These are phyloP conservation scores for Pulveroboletus ravenelii DNA, from an alignment of 768 basidiomycete species.

Conservation along the genomic window DNA sequence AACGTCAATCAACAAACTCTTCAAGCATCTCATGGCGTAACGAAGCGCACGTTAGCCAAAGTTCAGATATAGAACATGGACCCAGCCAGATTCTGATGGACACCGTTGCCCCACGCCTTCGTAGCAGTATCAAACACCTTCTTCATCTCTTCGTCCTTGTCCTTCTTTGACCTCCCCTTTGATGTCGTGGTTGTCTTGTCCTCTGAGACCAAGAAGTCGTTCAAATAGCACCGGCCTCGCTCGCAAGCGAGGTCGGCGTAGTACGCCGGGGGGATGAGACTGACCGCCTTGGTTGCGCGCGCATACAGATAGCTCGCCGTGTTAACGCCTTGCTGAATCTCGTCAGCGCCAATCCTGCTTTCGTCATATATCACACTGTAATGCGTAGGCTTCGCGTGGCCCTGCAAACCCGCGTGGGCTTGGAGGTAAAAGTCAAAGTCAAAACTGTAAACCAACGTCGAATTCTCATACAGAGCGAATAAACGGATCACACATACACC, in stretches of 20 bases:
- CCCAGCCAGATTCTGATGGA: conserved; percentile 52
- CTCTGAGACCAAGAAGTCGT: conserved; percentile 58
- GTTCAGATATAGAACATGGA: conserved; percentile 74
- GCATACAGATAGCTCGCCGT: conserved; percentile 71
- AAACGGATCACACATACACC: conserved; percentile 38
- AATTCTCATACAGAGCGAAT: neutral
- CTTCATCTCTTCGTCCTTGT: conserved; percentile 27
- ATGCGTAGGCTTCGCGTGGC: conserved; percentile 67
- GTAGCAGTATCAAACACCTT: conserved; percentile 19
- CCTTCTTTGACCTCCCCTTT: conserved; percentile 29
- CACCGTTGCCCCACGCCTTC: conserved; percentile 49
- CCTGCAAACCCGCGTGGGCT: conserved; percentile 72
- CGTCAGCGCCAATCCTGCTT: conserved; percentile 60
- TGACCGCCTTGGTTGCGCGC: conserved; percentile 80
- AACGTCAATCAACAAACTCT: neutral
- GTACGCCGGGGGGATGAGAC: conserved; percentile 74
- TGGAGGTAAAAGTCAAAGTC: conserved; percentile 68
- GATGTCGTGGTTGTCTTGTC: conserved; percentile 42
- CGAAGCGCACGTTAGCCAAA: neutral
- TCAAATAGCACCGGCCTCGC: conserved; percentile 70
- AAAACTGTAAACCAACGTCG: conserved; percentile 35
- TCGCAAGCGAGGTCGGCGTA: conserved; percentile 83
- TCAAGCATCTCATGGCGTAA: neutral
- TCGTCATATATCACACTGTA: conserved; percentile 82
- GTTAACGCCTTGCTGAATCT: conserved; percentile 70